Evolutionary conservation across 2,329 filamentous ascomycete genomes (phyloP), one percentile per base, ranked within the genome.

Genomic region (Exophiala spinifera): DNA sequence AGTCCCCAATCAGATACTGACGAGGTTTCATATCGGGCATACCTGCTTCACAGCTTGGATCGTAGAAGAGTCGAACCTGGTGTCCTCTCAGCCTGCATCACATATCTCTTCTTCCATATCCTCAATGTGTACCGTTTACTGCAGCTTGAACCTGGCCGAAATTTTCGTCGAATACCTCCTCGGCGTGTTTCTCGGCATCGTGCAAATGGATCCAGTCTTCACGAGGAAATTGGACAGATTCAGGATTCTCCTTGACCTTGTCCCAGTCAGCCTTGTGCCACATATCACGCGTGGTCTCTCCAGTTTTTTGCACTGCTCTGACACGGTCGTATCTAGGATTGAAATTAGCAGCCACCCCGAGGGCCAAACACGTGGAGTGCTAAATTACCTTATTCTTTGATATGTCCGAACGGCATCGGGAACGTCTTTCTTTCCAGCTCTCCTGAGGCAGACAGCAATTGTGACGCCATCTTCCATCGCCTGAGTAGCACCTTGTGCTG

Each of bases 391-490:
- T 17, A 61, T 60, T n/a, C 47, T 47, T 21, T 60, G 54, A 44
- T 61, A 60, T 7, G 59, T 56, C 37, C 54, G 44, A 10, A 61
- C 47, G 3, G 57, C 59, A 40, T 56, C 57, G 14, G 48, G 51
- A 8, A 72, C 63, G 45, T 65, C 49, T 2, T 56, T 48, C 46
- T 61, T 63, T 8, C 64, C 61, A n/a, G 59, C 60, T 19, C 63
- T 53, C 20, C 60, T 49, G 15, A 79, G 69, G 33, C 72, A 78
- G 1, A 73, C 69, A 3, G 75, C 76, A 4, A 79, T 60, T 2
- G 74, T 74, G 1, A 76, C 72, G 3, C 74, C 77, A 63, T 79
- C 77, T 63, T 79, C 76, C 64, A 79, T 75, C 0, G 75, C 74
- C 62, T 77, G 74, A 14, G 73, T 74, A 0, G 74, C 77, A 7